phyloP scores from a whole-genome alignment of 441 rosid species.

The Aquilaria agallochum region DNA sequence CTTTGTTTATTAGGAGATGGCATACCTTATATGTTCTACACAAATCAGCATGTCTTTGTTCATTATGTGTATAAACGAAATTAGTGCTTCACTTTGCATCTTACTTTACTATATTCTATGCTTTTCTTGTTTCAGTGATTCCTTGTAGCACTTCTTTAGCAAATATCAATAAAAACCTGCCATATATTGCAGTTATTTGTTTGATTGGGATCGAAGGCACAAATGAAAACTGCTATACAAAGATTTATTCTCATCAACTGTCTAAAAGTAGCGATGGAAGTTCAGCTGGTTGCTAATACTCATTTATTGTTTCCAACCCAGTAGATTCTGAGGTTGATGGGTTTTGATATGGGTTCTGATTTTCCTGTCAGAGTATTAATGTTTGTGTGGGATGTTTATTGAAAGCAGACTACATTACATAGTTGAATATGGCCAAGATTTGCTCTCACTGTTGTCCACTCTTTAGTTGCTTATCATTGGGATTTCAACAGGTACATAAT shows the following conservation, averaged over 20 bases:
- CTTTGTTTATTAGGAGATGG: too few relatives aligned
- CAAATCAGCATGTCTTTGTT: too few relatives aligned
- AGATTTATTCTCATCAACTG: constrained; percentile 7
- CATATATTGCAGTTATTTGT: too few relatives aligned
- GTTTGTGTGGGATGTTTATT: constrained; percentile 11
- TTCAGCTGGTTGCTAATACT: constrained; percentile 2
- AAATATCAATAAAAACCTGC: too few relatives aligned
- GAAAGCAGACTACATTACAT: constrained; percentile 5
- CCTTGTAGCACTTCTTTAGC: not conserved
- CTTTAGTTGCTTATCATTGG: constrained; percentile 22
- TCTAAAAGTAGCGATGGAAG: constrained; percentile 5
- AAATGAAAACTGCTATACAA: constrained; percentile 9
- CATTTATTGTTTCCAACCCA: constrained; percentile 12
- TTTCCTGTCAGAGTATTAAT: not conserved
- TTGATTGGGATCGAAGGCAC: constrained; percentile 8
- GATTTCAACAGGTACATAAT: constrained; percentile 43
- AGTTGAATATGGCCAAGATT: constrained; percentile 11
- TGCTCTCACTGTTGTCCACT: constrained; percentile 14
- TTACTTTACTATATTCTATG: constrained; percentile 15
- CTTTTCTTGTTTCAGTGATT: constrained; percentile 19
- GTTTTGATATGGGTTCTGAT: constrained; percentile 13
- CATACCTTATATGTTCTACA: too few relatives aligned
- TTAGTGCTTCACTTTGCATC: constrained; percentile 21
- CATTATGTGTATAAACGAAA: too few relatives aligned
- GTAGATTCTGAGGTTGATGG: constrained; percentile 3